Percentiles rank a stretch among this genome's conserved stretches.
Conservation (phyloP, 2,329 filamentous ascomycete species). For the Ophiostoma quercus region DNA sequence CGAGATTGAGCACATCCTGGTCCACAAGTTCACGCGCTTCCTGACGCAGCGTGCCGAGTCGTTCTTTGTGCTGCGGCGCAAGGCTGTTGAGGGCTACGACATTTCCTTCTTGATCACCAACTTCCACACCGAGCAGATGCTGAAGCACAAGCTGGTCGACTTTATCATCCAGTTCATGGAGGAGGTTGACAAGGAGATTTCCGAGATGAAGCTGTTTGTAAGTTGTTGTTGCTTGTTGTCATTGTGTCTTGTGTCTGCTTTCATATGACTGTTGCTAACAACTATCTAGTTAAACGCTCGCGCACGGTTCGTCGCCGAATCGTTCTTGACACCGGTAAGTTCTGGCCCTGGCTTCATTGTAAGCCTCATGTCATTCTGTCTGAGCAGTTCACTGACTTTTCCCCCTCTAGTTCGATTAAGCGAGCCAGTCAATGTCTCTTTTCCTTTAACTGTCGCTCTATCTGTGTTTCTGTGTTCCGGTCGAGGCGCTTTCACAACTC, state of each 20-base stretch:
- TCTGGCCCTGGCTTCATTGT: background rate
- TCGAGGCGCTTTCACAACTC: background rate
- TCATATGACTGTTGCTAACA: constrained; percentile 10
- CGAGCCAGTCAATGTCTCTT: background rate
- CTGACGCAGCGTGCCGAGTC: constrained; percentile 92
- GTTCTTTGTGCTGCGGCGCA: constrained; percentile 93
- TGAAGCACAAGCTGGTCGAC: constrained; percentile 98
- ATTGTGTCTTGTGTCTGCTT: background rate
- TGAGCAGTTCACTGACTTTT: background rate
- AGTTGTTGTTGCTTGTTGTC: constrained; percentile 36
- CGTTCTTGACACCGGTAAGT: constrained; percentile 76
- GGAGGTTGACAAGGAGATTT: constrained; percentile 99
- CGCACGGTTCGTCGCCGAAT: constrained; percentile 96
- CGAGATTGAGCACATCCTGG: constrained; percentile 95
- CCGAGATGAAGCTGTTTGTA: constrained; percentile 99
- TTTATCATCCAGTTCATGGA: constrained; percentile 99
- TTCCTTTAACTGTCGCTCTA: background rate
- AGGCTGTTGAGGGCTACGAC: constrained; percentile 97
- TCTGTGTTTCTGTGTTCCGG: background rate
- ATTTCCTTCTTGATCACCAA: constrained; percentile 99
- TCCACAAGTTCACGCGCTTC: constrained; percentile 98
- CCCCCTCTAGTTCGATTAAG: constrained; percentile 18
- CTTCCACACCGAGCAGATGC: constrained; percentile 96
- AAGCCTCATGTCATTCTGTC: background rate
- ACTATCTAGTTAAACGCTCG: constrained; percentile 75